Evolutionary conservation across 2,329 filamentous ascomycete species (phyloP), one percentile per base, ranked within the genome.

Genomic region (Aspergillus sp.): DNA sequence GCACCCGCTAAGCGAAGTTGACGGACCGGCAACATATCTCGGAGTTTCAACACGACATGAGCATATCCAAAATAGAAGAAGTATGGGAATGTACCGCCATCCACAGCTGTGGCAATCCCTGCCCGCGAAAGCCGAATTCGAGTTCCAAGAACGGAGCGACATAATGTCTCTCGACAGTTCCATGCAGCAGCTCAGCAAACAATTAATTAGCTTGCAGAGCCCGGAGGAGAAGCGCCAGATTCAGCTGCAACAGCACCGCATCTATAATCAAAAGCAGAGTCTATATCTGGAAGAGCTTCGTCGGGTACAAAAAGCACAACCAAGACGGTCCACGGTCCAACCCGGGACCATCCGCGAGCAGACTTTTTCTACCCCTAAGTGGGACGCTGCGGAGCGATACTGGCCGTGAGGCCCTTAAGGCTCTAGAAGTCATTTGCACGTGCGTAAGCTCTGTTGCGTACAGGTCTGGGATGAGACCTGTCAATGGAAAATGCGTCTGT

Each of bases 51-150:
- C 36, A 42, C 31, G 49, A 17, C 2, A 58, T 44, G 44, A 55
- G 23, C 42, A 61, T 56, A 62, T 61, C 44, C 5, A 60, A 49
- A 62, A 61, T 47, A 40, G 29, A 23, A 48, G 49, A 10, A 56
- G 53, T 21, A 62, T 62, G 29, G 54, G 49, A 32, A 55, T 58
- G 21, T 29, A 62, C 47, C 31, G 40, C 4, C 45, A 55, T 48
- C 47, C 44, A 49, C 19, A 47, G 16, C 38, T 59, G 31, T 59
- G 14, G 23, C 40, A 61, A 32, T 55, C 43, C 11, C 50, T 62
- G 17, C 56, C 53, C 16, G 44, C 49, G 1, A 62, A 60, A 46
- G 45, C 49, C 2, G 44, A 61, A 53, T 56, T 56, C 45, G 17
- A 61, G 42, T 61, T 61, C n/a, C 38, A 42, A 42, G 40, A 42